Conservation (phyloP, 2,329 filamentous ascomycete genomes). For the Exserohilum rostratum region DNA sequence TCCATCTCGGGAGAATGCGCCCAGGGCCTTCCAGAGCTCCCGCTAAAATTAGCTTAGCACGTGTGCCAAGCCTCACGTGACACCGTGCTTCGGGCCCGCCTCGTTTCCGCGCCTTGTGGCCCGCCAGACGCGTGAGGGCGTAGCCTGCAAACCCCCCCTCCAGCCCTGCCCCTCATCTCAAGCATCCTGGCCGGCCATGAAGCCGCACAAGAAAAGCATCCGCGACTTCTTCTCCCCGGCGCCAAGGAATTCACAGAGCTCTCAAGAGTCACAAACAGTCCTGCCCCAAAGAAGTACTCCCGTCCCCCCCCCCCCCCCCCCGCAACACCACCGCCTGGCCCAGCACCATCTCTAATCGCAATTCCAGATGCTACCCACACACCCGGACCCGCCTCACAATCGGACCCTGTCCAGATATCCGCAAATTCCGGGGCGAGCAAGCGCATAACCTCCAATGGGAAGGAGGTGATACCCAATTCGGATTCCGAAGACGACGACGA, state of each 20-base stretch:
- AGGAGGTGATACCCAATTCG: constrained; percentile 63
- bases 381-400: background rate
- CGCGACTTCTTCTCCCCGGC: constrained; percentile 57
- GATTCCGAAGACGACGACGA: constrained; percentile 75
- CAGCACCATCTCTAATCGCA: constrained; percentile 1
- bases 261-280: constrained; percentile 14
- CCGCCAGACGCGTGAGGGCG: constrained; percentile 12
- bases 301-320: background rate
- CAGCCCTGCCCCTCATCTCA: constrained; percentile 2
- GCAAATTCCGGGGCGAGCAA: constrained; percentile 50
- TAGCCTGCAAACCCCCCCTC: constrained; percentile 3
- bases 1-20: constrained; percentile 2
- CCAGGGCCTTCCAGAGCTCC: background rate
- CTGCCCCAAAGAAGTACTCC: constrained; percentile 35
- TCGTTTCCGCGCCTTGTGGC: constrained; percentile 2
- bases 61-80: constrained; percentile 17
- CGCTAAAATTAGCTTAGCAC: too few species aligned
- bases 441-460: constrained; percentile 61
- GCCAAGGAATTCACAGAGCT: constrained; percentile 26
- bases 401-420: constrained; percentile 32
- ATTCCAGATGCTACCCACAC: constrained; percentile 9
- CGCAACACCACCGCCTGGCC: background rate
- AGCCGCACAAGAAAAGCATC: constrained; percentile 44
- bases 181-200: constrained; percentile 10
- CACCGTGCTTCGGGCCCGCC: constrained; percentile 12